These are phyloP conservation scores for Trametes polyzona DNA, from an alignment of 1,284 basidiomycete genomes.

Conservation along the genomic window DNA sequence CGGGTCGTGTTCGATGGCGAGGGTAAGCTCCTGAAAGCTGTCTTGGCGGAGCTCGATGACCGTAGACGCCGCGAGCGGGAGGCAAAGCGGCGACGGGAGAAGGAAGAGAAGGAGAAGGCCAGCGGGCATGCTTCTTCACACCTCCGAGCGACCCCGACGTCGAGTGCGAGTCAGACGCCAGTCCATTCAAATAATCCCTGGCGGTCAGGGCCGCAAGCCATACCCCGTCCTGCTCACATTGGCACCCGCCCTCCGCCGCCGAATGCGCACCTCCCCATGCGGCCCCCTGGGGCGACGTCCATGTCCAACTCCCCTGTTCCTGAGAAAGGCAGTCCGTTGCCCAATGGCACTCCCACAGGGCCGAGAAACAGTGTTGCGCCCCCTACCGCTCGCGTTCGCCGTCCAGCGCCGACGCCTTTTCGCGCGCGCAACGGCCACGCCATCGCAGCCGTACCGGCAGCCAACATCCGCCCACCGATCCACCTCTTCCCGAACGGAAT, in stretches of 20 bases:
- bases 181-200: constrained; percentile 28
- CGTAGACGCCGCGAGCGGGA: constrained; percentile 53
- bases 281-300: constrained; percentile 21
- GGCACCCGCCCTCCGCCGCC: constrained; percentile 13
- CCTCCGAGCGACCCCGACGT: constrained; percentile 30
- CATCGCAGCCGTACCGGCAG: constrained; percentile 16
- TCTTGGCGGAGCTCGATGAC: constrained; percentile 63
- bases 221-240: constrained; percentile 14
- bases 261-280: constrained; percentile 23
- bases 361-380: constrained; percentile 19
- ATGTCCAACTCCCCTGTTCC: constrained; percentile 19
- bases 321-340: constrained; percentile 17
- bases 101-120: constrained; percentile 35
- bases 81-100: constrained; percentile 44
- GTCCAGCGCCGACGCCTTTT: constrained; percentile 29
- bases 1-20: constrained; percentile 68
- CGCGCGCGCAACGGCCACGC: constrained; percentile 32
- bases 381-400: constrained; percentile 27
- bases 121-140: constrained; percentile 14
- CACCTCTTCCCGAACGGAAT: constrained; percentile 26
- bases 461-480: constrained; percentile 25
- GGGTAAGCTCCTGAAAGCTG: constrained; percentile 57
- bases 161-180: constrained; percentile 30
- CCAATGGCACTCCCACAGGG: constrained; percentile 24
- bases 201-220: constrained; percentile 21